Conservation (phyloP, 129 eudicot species). For the Flaveria trinervia region DNA sequence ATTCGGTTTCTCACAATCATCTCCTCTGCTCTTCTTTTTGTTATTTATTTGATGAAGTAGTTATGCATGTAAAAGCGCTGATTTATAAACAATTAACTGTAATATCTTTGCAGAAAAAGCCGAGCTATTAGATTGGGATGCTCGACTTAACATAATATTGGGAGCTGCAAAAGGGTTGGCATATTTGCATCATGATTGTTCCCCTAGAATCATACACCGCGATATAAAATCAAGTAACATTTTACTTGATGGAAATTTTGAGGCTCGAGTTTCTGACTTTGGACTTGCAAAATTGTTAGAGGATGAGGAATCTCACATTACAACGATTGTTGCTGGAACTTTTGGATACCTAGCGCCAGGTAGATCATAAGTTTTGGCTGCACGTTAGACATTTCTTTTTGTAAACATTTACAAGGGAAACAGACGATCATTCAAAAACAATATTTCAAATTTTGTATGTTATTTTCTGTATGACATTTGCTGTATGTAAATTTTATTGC, state of each 20-base stretch:
- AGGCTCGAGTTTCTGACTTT: conserved; percentile 97
- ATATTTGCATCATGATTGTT: conserved; percentile 97
- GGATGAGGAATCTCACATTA: conserved; percentile 99
- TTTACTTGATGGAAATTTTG: conserved; percentile 93
- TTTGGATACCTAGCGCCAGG: conserved; percentile 99
- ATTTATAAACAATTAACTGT: neutral
- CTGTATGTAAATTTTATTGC: conserved; percentile 26
- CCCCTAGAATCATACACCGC: conserved; percentile 95
- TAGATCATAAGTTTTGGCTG: conserved; percentile 28
- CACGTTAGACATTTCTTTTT: neutral
- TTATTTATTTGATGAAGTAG: conserved; percentile 16
- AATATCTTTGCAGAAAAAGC: conserved; percentile 57
- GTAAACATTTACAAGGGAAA: neutral
- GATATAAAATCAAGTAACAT: conserved; percentile 98
- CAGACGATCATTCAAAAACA: neutral
- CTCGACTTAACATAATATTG: conserved; percentile 74
- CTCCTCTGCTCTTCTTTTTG: neutral
- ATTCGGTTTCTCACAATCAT: neutral
- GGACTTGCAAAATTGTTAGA: conserved; percentile 93
- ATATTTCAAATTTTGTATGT: neutral
- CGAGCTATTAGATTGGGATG: conserved; percentile 91
- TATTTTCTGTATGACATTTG: neutral
- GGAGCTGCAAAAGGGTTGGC: conserved; percentile 99
- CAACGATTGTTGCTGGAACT: conserved; percentile 98
- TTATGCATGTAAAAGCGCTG: conserved; percentile 9